Base-by-base conservation (phyloP, 306 rosid genomes). In the Vigna angularis region DNA sequence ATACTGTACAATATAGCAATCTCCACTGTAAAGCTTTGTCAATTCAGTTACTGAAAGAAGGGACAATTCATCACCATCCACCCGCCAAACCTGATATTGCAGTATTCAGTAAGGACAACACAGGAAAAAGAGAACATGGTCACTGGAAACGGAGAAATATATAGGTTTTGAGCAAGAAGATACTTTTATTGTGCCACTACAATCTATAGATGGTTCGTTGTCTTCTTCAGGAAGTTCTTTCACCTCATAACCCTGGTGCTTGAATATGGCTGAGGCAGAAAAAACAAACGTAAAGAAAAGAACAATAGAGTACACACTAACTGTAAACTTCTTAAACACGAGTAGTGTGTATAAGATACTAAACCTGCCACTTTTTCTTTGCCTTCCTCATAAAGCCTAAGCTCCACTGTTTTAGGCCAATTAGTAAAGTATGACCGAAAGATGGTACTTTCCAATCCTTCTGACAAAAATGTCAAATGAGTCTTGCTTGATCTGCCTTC, bases 291-390 rank as follows among this genome's bases (percentile, higher is more conserved):
- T 59, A 32, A 77, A 67, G 75, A 66, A 42, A 74, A 13, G 42
- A 74, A 78, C 44, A 73, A 87, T 14, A 52, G 66, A 44, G 9
- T 30, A 40, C 38, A 75, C 22, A 67, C 24, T 77, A 82, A 20
- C 47, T 18, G 65, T 50, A 65, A 17, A 30, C 32, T 72, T 82
- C 51, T 65, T 56, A 42, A 67, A 32, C 57, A 79, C 9, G 42
- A 68, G 16, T 28, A 84, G 71, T 78, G 40, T 36, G 75, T 70
- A 18, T n/a, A 80, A 56, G 74, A 62, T 32, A 68, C 59, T 50
- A 75, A 75, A 94, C 98, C 98, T 94, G 98, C 98, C 30, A 94
- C 98, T 94, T 94, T 94, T 74, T 85, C 98, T 76, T 88, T 88
- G 44, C 98, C 98, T 87, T 94, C 98, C 83, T 94, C 98, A 63